A percentile compares a stretch with the other conserved stretches of the same genome.
These are phyloP conservation scores for Trichoderma sp. DNA, from an alignment of 2,329 filamentous ascomycete species.

Conservation along the genomic window DNA sequence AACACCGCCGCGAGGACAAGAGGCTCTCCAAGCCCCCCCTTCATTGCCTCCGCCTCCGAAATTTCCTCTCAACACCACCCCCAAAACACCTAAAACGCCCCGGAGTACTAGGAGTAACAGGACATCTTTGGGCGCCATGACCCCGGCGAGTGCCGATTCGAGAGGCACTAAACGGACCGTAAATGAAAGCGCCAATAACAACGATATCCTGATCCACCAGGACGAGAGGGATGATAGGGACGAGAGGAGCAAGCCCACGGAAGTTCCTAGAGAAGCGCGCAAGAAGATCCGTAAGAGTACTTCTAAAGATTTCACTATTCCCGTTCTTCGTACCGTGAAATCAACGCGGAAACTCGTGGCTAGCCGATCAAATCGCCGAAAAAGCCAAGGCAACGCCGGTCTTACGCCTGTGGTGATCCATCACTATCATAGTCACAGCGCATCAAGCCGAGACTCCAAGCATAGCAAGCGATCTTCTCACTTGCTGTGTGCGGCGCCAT, in stretches of 20 bases:
- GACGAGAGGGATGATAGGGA: conserved; percentile 11
- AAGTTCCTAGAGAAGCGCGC: conserved; percentile 7
- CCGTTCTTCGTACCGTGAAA: conserved; percentile 37
- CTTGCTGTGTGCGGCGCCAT: conserved; percentile 12
- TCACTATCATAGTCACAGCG: conserved; percentile 12
- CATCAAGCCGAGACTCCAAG: conserved; percentile 29
- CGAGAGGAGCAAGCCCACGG: conserved; percentile 17
- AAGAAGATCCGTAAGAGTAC: conserved; percentile 54
- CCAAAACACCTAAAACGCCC: conserved; percentile 29
- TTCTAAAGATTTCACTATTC: conserved; percentile 45
- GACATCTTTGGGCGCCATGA: conserved; percentile 32
- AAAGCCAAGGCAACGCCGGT: conserved; percentile 10
- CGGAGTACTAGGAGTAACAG: conserved; percentile 22
- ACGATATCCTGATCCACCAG: conserved; percentile 21
- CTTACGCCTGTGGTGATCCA: conserved; percentile 21
- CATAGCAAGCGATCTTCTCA: conserved; percentile 32
- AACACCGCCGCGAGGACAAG: not conserved
- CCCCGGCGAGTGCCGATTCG: conserved; percentile 39
- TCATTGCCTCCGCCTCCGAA: conserved; percentile 28
- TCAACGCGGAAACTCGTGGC: conserved; percentile 34
- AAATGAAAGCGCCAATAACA: conserved; percentile 17
- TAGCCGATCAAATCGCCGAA: conserved; percentile 28
- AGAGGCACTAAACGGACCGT: conserved; percentile 55
- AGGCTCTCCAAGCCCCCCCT: conserved; percentile 28
- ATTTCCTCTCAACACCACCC: conserved; percentile 34